A percentile compares a stretch with the other conserved stretches of the same genome.
Evolutionary conservation across 805 yeast genomes (phyloP).

Genomic region (Hanseniaspora clermontiae): DNA sequence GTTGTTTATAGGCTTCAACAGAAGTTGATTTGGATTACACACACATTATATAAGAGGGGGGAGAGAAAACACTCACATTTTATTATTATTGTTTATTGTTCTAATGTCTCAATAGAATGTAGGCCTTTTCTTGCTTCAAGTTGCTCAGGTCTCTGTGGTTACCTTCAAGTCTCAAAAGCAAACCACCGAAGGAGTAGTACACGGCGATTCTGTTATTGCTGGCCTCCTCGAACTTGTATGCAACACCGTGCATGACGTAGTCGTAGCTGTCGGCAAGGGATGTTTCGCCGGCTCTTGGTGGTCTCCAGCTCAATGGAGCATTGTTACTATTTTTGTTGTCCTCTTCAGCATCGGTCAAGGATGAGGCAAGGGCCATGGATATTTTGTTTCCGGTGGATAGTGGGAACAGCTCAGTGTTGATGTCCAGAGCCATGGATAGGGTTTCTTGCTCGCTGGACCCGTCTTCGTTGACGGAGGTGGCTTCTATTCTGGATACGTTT

Average conservation of each 20-base stretch:
- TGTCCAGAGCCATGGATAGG: conserved; percentile 55
- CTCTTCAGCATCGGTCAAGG: conserved; percentile 42
- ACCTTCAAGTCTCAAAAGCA: conserved; percentile 87
- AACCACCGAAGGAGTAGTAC: conserved; percentile 90
- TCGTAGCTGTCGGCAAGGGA: conserved; percentile 93
- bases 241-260: conserved; percentile 96
- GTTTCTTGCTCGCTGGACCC: conserved; percentile 50
- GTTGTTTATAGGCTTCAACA: conserved; percentile 49
- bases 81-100: too few relatives aligned
- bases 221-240: conserved; percentile 89
- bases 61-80: too few relatives aligned
- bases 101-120: conserved; percentile 70
- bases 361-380: conserved; percentile 75
- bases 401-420: conserved; percentile 86
- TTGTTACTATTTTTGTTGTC: conserved; percentile 32
- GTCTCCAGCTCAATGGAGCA: conserved; percentile 32
- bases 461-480: conserved; percentile 59
- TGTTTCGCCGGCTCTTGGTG: conserved; percentile 68
- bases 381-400: conserved; percentile 61
- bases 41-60: too few relatives aligned
- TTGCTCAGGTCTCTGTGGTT: conserved; percentile 77
- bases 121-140: conserved; percentile 88
- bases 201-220: conserved; percentile 49
- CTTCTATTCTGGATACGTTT: conserved; percentile 80
- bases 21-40: conserved; percentile 22